phyloP scores from a whole-genome alignment of 345 rosid species.

The Euphorbia peplus region DNA sequence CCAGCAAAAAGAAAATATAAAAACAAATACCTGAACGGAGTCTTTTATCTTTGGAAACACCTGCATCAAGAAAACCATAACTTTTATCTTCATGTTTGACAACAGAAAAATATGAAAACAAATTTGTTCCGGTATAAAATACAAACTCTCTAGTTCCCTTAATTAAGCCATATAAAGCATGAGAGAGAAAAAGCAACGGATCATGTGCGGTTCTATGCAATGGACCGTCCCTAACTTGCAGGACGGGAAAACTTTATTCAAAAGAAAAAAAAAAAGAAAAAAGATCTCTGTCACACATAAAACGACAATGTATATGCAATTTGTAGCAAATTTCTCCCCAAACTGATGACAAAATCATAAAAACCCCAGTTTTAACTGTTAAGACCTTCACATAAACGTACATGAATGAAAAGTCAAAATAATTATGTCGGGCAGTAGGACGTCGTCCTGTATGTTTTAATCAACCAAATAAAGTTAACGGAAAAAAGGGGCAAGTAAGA shows the following conservation, averaged over 20 bases:
- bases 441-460: background rate
- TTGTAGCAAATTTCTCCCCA: too few relatives aligned
- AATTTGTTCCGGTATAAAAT: background rate
- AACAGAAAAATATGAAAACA: conserved; percentile 4
- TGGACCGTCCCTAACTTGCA: too few relatives aligned
- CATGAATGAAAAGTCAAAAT: background rate
- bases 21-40: conserved; percentile 58
- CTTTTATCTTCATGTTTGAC: conserved; percentile 10
- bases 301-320: background rate
- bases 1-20: background rate
- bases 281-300: background rate
- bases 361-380: too few relatives aligned
- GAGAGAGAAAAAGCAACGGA: background rate
- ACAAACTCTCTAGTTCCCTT: background rate
- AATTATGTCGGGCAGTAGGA: background rate
- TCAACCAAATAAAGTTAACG: background rate
- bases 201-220: too few relatives aligned
- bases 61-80: conserved; percentile 44
- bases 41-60: conserved; percentile 93
- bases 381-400: background rate
- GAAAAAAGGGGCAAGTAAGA: background rate
- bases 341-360: background rate
- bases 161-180: background rate
- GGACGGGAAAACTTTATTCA: too few relatives aligned
- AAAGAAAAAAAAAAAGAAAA: background rate